Percentiles rank a stretch among this genome's conserved stretches.
Evolutionary conservation across 2,329 filamentous ascomycete species (phyloP).

Genomic region (Penicillium sp.): DNA sequence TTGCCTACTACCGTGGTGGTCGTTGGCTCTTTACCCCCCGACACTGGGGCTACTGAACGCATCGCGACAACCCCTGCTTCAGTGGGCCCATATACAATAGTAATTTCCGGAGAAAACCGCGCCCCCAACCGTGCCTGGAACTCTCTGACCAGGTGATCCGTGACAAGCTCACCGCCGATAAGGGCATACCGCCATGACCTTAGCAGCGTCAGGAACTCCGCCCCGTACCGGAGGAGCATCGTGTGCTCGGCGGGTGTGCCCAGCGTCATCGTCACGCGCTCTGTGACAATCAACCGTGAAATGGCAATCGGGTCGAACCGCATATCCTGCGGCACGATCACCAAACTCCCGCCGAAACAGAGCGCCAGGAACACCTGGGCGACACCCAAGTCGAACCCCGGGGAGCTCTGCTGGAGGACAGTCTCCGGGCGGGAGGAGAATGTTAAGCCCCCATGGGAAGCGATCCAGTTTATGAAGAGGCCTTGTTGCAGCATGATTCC

Average conservation of each 20-base stretch:
- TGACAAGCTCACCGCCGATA: background rate
- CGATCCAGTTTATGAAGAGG: background rate
- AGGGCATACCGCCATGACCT: background rate
- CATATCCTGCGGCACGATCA: background rate
- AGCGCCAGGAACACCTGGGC: conserved; percentile 12
- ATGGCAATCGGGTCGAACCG: conserved; percentile 14
- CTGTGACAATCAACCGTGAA: background rate
- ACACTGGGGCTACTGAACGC: background rate
- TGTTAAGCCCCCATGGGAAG: background rate
- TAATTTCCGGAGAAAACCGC: background rate
- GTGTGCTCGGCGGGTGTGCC: conserved; percentile 19
- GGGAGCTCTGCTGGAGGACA: conserved; percentile 16
- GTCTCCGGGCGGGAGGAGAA: background rate
- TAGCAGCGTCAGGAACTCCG: background rate
- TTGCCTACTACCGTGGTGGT: too few relatives aligned
- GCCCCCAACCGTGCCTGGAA: background rate
- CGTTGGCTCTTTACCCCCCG: background rate
- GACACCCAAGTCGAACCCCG: conserved; percentile 13
- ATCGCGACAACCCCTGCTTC: background rate
- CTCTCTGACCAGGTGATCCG: background rate
- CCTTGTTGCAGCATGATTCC: conserved; percentile 1
- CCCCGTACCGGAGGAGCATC: conserved; percentile 6
- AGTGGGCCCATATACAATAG: background rate
- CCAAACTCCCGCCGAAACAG: conserved; percentile 7
- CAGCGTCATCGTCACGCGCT: conserved; percentile 6